Evolutionary conservation across 108 stramenopile species (phyloP), one percentile per base, ranked within the genome.

Genomic region (Schizochytrium sp.): DNA sequence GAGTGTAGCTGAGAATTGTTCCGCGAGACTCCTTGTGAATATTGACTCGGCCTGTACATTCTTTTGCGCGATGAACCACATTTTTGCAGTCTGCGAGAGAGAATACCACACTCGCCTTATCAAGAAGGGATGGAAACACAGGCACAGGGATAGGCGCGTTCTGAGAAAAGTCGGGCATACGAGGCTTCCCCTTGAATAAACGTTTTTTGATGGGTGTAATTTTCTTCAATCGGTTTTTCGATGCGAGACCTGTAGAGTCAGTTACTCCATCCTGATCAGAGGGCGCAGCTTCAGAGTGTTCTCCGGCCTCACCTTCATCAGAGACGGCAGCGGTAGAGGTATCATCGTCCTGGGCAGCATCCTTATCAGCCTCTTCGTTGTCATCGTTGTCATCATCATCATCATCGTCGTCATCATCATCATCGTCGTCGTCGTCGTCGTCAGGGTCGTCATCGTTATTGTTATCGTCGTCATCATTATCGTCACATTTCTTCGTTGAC

Each of bases 11-110:
- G 87, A 88, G 90, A 12, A 92, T 59, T 19, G 89, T 46, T 28
- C 93, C 93, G 10, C 55, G 49, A 53, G 91, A 55, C 56, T 93
- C 90, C 44, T 57, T 90, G 46, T 92, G 89, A 28, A 55, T 91
- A 0, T 91, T 91, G 64, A 93, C 93, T 15, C 93, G 90, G 15
- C 93, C 93, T 41, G 92, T 92, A 4, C 89, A 92, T 44, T 90
- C 88, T 91, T 93, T 93, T 50, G 89, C 88, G 38, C 89, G 4
- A 4, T 89, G 56, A 69, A 90, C 72, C 4, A 12, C 28, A 72
- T 88, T 57, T 8, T 50, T 89, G 72, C 90, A 90, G 42, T 90
- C 90, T 2, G 5, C 1, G 61, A 61, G 38, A 5, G 61, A 69
- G 69, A 90, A 90, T 4, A 88, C 46, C 4, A 90, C 92, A 46